phyloP scores from a whole-genome alignment of 768 basidiomycete genomes.

The Phlebiopsis gigantea region DNA sequence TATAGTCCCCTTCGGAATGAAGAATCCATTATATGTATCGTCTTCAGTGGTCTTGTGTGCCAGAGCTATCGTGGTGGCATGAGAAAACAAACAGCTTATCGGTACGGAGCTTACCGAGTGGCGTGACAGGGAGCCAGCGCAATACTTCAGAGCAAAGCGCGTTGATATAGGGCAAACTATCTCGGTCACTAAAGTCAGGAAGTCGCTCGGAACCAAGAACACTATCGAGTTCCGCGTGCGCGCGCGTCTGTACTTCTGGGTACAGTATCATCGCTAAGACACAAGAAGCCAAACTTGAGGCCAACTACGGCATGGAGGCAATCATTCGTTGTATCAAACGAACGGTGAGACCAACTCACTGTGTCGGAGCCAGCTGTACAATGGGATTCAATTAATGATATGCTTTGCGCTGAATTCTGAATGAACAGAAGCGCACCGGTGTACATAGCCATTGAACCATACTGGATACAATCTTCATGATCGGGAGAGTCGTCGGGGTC shows the following conservation, averaged over 20 bases:
- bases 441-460: constrained; percentile 14
- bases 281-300: constrained; percentile 5
- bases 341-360: background rate
- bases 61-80: constrained; percentile 32
- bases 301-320: background rate
- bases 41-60: constrained; percentile 54
- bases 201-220: constrained; percentile 22
- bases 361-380: background rate
- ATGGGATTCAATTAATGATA: background rate
- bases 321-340: background rate
- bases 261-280: constrained; percentile 24
- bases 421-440: background rate
- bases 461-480: constrained; percentile 3
- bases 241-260: constrained; percentile 21
- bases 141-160: constrained; percentile 27
- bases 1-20: constrained; percentile 53
- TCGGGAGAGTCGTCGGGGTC: background rate
- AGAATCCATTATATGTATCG: constrained; percentile 48
- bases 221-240: constrained; percentile 24
- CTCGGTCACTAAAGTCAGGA: constrained; percentile 18
- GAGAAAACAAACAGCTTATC: background rate
- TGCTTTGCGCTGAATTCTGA: background rate
- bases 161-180: constrained; percentile 22
- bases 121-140: constrained; percentile 20
- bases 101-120: background rate